phyloP scores from a whole-genome alignment of 208 protist genomes.

The Wallacemonas sp. region DNA sequence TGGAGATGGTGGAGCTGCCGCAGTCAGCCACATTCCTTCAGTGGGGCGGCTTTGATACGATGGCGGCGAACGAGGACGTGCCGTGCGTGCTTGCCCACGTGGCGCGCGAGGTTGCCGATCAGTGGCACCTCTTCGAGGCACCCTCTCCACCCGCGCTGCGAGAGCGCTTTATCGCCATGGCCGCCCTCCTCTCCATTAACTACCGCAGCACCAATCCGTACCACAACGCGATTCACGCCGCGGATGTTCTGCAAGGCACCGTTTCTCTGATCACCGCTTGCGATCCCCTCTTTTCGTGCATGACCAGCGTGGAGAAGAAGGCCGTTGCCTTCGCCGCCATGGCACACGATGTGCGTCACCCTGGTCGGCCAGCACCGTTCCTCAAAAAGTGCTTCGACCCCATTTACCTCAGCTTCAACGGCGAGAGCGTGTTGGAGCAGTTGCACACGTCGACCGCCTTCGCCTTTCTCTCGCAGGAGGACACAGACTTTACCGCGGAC shows the following conservation, averaged over 20 bases:
- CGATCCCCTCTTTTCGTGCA: conserved; percentile 31
- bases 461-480: conserved; percentile 41
- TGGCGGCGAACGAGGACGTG: conserved; percentile 24
- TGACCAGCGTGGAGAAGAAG: conserved; percentile 64
- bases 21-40: neutral
- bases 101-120: conserved; percentile 40
- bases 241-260: conserved; percentile 71
- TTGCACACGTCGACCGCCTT: conserved; percentile 77
- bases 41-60: conserved; percentile 48
- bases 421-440: conserved; percentile 58
- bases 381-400: conserved; percentile 54
- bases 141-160: conserved; percentile 16
- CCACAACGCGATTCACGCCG: conserved; percentile 76
- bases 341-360: conserved; percentile 78
- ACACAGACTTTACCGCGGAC: conserved; percentile 56
- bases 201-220: conserved; percentile 70
- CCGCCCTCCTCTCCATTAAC: conserved; percentile 61
- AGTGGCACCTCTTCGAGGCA: conserved; percentile 51
- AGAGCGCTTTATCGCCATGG: conserved; percentile 40
- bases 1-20: conserved; percentile 17
- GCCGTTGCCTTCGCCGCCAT: conserved; percentile 64
- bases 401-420: conserved; percentile 54
- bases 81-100: conserved; percentile 48
- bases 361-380: conserved; percentile 59
- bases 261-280: conserved; percentile 43